Conservation (phyloP, 2,329 filamentous ascomycete species). For the Aciculosporium take region DNA sequence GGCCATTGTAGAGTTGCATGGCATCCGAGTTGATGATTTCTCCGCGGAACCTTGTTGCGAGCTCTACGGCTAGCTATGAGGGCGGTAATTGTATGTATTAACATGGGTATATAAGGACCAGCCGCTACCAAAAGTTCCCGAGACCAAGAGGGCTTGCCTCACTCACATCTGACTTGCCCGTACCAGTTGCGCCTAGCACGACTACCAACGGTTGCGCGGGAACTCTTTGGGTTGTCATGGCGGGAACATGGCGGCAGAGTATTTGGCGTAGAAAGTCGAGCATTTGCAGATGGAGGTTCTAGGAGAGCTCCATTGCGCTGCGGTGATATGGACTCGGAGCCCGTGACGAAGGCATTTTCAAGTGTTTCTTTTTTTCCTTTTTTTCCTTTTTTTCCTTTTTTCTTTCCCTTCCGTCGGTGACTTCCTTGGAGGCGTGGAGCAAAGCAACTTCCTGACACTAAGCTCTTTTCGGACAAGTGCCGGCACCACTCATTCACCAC, state of each 20-base stretch:
- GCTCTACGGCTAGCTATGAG: constrained; percentile 70
- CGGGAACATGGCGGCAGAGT: constrained; percentile 21
- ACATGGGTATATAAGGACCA: neutral
- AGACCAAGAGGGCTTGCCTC: neutral
- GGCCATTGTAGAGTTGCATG: constrained; percentile 88
- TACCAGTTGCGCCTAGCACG: constrained; percentile 80
- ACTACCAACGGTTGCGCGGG: constrained; percentile 54
- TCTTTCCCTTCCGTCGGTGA: no score
- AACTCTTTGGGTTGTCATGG: constrained; percentile 24
- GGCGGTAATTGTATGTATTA: neutral
- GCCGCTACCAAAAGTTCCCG: neutral
- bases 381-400: neutral
- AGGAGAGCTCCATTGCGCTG: neutral
- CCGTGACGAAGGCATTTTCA: no score
- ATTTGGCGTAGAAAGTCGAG: constrained; percentile 12
- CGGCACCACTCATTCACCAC: no score
- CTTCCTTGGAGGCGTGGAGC: no score
- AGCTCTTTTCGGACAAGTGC: neutral
- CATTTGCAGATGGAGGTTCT: constrained; percentile 12
- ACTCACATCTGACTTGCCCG: constrained; percentile 77
- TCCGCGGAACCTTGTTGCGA: constrained; percentile 71
- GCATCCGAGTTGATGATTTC: constrained; percentile 96
- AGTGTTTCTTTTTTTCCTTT: no score
- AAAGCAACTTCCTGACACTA: neutral
- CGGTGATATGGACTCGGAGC: no score